Conservation (phyloP, 805 yeast genomes). For the Yamadazyma paraphyllophila region DNA sequence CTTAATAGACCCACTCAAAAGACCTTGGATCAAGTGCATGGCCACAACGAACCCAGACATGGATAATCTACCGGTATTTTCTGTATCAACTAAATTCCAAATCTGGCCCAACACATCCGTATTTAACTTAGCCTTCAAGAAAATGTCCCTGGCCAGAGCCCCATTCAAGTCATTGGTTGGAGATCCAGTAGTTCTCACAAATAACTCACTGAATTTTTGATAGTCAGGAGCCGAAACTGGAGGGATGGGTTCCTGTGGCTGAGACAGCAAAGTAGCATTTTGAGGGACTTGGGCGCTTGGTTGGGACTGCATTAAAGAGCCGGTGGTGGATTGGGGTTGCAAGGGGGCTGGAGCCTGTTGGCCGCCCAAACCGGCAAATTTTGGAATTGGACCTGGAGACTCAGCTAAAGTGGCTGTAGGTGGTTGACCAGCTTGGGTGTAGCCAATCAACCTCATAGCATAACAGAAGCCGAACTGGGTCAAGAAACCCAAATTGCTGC, state of each 20-base stretch:
- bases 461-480: slow-evolving; percentile 76
- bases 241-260: slow-evolving; percentile 42
- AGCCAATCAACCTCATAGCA: slow-evolving; percentile 87
- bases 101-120: slow-evolving; percentile 75
- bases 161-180: slow-evolving; percentile 63
- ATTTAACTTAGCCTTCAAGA: slow-evolving; percentile 84
- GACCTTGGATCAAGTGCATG: slow-evolving; percentile 89
- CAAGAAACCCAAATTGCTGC: slow-evolving; percentile 80
- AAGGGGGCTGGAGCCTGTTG: slow-evolving; percentile 19
- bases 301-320: slow-evolving; percentile 42
- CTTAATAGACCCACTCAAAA: slow-evolving; percentile 61
- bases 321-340: slow-evolving; percentile 36
- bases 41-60: slow-evolving; percentile 83
- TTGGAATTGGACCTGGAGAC: slow-evolving; percentile 62
- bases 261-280: slow-evolving; percentile 26
- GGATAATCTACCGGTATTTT: slow-evolving; percentile 67
- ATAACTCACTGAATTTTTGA: slow-evolving; percentile 65
- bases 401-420: slow-evolving; percentile 53
- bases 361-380: slow-evolving; percentile 40
- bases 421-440: slow-evolving; percentile 71
- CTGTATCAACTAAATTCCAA: slow-evolving; percentile 84
- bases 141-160: slow-evolving; percentile 77
- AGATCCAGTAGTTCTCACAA: slow-evolving; percentile 62
- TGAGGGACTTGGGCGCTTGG: slow-evolving; percentile 38
- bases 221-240: slow-evolving; percentile 57